Evolutionary conservation across 1,139 yeast genomes (phyloP).

Genomic region (Tardiomyces blankii): DNA sequence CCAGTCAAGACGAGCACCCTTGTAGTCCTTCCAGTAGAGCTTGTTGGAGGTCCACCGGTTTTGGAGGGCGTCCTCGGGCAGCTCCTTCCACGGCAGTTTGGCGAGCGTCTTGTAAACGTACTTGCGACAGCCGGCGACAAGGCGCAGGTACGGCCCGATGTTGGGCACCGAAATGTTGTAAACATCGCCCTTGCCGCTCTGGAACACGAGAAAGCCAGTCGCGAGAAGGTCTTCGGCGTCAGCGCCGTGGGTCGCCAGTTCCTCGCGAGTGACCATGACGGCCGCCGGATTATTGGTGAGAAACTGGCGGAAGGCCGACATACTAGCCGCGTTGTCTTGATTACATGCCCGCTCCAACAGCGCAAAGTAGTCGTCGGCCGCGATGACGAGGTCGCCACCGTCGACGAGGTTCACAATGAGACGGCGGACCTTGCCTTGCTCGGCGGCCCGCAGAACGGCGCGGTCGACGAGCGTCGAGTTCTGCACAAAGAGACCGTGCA

Average conservation of each 20-base stretch:
- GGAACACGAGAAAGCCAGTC: constrained; percentile 46
- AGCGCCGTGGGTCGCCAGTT: constrained; percentile 16
- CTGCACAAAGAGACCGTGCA: constrained; percentile 32
- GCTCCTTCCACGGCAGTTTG: constrained; percentile 39
- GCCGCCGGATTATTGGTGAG: constrained; percentile 18
- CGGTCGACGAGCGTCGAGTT: constrained; percentile 35
- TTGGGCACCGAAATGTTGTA: constrained; percentile 50
- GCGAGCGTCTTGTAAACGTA: constrained; percentile 41
- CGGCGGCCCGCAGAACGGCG: constrained; percentile 23
- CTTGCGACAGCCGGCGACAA: constrained; percentile 35
- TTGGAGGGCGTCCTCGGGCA: constrained; percentile 38
- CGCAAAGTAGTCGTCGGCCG: constrained; percentile 20
- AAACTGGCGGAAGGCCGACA: constrained; percentile 17
- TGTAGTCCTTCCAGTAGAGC: constrained; percentile 43
- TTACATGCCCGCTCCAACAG: constrained; percentile 11
- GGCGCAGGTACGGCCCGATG: constrained; percentile 45
- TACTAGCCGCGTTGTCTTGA: constrained; percentile 4
- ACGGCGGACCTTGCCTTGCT: constrained; percentile 21
- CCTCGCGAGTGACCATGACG: constrained; percentile 27
- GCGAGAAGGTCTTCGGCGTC: constrained; percentile 30
- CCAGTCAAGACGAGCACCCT: constrained; percentile 55
- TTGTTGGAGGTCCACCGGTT: constrained; percentile 39
- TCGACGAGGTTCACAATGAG: constrained; percentile 28
- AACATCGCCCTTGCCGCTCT: constrained; percentile 36
- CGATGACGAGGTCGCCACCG: constrained; percentile 29